Percentiles rank a stretch among this genome's conserved stretches.
Conservation (phyloP, 1,139 yeast species). For the Magnusiomyces sp. region DNA sequence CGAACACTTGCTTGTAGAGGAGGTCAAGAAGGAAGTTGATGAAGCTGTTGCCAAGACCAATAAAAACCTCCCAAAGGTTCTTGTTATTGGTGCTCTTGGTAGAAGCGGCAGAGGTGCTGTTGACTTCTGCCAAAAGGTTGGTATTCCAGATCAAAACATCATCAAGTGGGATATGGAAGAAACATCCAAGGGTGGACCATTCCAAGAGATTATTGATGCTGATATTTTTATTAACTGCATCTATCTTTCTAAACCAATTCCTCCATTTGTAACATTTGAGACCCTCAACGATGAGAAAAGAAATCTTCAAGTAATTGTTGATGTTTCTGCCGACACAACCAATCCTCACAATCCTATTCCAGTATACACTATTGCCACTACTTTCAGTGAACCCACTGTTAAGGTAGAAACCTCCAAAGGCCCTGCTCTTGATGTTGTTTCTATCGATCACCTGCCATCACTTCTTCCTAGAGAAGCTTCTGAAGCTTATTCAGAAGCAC, state of each 20-base stretch:
- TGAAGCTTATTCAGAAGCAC: slow-evolving; percentile 77
- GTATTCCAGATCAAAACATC: slow-evolving; percentile 78
- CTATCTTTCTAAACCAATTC: slow-evolving; percentile 84
- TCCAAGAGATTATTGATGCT: slow-evolving; percentile 74
- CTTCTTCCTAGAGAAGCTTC: slow-evolving; percentile 94
- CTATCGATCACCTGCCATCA: slow-evolving; percentile 96
- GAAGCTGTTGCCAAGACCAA: slow-evolving; percentile 53
- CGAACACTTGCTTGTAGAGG: slow-evolving; percentile 62
- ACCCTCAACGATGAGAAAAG: slow-evolving; percentile 56
- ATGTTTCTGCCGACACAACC: slow-evolving; percentile 97
- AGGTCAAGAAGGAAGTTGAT: slow-evolving; percentile 54
- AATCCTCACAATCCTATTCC: slow-evolving; percentile 98
- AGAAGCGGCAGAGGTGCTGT: slow-evolving; percentile 99
- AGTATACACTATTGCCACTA: slow-evolving; percentile 81
- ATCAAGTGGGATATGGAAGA: slow-evolving; percentile 95
- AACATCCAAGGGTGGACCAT: slow-evolving; percentile 96
- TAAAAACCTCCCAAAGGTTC: slow-evolving; percentile 64
- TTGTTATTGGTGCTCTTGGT: slow-evolving; percentile 94
- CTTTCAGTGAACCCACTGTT: slow-evolving; percentile 85
- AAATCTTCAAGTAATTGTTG: slow-evolving; percentile 84
- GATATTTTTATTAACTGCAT: slow-evolving; percentile 94
- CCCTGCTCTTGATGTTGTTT: slow-evolving; percentile 70
- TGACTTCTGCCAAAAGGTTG: slow-evolving; percentile 70
- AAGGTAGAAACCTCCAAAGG: slow-evolving; percentile 68
- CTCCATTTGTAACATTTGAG: slow-evolving; percentile 76